phyloP scores from a whole-genome alignment of 2,329 filamentous ascomycete species.

The Ophiocordyceps camponoti-leonardi region DNA sequence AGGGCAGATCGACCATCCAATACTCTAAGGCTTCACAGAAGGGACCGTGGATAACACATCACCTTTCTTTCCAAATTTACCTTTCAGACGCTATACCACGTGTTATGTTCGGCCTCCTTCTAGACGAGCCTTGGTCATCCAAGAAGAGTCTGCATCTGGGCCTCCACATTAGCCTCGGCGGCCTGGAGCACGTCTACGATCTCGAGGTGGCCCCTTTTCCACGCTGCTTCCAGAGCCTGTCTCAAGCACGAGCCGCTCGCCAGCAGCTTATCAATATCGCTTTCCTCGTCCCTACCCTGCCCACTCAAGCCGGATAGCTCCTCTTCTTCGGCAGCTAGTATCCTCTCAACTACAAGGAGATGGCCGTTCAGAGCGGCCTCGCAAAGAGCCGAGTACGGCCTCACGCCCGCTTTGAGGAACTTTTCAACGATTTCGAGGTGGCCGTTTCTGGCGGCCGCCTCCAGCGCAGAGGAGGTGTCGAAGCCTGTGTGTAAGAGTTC shows the following conservation, averaged over 20 bases:
- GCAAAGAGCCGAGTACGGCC: neutral
- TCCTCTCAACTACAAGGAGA: neutral
- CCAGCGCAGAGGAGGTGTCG: neutral
- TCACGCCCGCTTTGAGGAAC: neutral
- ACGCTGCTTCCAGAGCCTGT: neutral
- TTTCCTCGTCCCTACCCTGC: neutral
- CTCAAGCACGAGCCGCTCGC: neutral
- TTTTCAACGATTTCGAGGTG: neutral
- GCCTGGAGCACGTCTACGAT: neutral
- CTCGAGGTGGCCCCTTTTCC: neutral
- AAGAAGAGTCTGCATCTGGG: too few species aligned
- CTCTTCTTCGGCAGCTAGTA: neutral
- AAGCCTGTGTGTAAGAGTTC: neutral
- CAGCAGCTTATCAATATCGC: neutral
- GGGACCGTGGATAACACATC: too few species aligned
- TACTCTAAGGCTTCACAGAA: too few species aligned
- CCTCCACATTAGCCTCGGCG: neutral
- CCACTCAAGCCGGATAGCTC: neutral
- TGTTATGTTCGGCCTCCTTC: too few species aligned
- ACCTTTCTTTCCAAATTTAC: too few species aligned
- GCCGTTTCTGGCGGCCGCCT: neutral
- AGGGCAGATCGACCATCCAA: too few species aligned
- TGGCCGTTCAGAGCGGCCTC: neutral
- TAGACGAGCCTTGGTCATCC: too few species aligned
- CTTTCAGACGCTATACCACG: too few species aligned